Evolutionary conservation across 2,329 filamentous ascomycete species (phyloP).

Genomic region (Aspergillus ibericus): DNA sequence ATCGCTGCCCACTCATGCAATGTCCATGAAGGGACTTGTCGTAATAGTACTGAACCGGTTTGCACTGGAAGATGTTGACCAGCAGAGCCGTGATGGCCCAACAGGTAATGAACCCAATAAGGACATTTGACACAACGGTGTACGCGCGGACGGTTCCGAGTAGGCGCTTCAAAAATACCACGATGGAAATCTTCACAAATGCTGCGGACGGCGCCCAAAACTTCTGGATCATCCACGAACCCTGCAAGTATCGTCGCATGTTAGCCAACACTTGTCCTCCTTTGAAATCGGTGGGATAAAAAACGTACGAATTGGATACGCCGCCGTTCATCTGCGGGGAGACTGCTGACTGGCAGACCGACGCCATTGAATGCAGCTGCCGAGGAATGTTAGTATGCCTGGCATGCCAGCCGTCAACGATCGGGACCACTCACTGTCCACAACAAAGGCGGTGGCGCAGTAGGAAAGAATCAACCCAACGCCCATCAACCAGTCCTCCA

Average conservation of each 20-base stretch:
- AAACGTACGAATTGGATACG: constrained; percentile 11
- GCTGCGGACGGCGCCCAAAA: constrained; percentile 16
- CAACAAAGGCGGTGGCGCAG: constrained; percentile 12
- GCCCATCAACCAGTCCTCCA: constrained; percentile 16
- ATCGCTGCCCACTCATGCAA: constrained; percentile 10
- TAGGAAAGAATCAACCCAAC: constrained; percentile 14
- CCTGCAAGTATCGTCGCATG: not conserved
- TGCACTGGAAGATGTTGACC: constrained; percentile 16
- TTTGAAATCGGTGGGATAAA: not conserved
- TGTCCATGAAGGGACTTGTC: constrained; percentile 10
- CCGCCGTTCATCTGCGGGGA: constrained; percentile 10
- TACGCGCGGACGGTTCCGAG: constrained; percentile 10
- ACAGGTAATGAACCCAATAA: constrained; percentile 12
- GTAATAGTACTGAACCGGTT: constrained; percentile 14
- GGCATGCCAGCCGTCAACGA: not conserved
- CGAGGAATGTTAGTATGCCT: not conserved
- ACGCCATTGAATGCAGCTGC: constrained; percentile 17
- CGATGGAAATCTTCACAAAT: constrained; percentile 16
- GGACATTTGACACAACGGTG: constrained; percentile 1
- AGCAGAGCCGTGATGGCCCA: constrained; percentile 13
- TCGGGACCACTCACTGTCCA: constrained; percentile 6
- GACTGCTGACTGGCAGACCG: not conserved
- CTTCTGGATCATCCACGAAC: constrained; percentile 18
- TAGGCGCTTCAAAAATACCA: constrained; percentile 14
- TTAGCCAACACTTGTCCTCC: not conserved